These are phyloP conservation scores for Chrysoporthe austroafricana DNA, from an alignment of 2,329 filamentous ascomycete genomes.

Conservation along the genomic window DNA sequence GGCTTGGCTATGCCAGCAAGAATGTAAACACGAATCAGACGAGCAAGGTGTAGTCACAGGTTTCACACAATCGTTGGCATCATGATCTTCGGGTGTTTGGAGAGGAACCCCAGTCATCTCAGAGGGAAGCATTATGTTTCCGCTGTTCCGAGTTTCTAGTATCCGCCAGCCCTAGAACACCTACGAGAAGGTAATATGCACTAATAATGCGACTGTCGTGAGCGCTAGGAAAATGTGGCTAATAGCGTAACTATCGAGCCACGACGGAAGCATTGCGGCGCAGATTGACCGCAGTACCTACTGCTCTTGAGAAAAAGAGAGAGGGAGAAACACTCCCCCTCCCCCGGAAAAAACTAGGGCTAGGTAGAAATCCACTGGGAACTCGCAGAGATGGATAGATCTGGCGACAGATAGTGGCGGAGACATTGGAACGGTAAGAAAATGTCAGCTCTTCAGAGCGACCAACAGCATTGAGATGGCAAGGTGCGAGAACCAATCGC, in stretches of 20 bases:
- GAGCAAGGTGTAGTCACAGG: not conserved
- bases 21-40: not conserved
- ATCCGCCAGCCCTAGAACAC: not conserved
- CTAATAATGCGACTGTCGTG: not conserved
- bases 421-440: not conserved
- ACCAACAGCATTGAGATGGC: not conserved
- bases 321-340: not conserved
- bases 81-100: not conserved
- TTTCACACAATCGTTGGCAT: not conserved
- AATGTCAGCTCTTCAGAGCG: not conserved
- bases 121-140: no score
- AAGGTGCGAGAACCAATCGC: constrained; percentile 16
- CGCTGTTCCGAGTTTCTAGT: not conserved
- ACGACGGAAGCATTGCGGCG: no score
- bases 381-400: not conserved
- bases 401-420: not conserved
- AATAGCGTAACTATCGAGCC: no score
- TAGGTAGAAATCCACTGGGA: not conserved
- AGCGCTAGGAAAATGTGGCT: no score
- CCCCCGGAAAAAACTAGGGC: not conserved
- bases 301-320: not conserved
- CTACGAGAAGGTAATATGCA: not conserved
- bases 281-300: not conserved
- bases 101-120: not conserved
- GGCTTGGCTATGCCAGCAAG: not conserved